Conservation (phyloP, 768 basidiomycete genomes). For the Leccinum arenicola region DNA sequence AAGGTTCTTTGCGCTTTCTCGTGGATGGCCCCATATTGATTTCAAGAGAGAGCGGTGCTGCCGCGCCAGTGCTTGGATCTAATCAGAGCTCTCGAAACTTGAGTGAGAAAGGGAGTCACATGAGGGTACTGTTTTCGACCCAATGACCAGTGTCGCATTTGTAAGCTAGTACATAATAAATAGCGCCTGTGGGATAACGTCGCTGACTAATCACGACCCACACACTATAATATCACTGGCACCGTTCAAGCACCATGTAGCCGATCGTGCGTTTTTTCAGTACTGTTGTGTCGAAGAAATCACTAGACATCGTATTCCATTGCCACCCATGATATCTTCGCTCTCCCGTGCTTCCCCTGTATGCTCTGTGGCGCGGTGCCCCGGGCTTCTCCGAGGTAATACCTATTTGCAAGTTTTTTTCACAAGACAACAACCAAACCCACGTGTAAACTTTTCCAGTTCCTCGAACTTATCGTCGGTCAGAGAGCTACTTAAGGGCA, state of each 20-base stretch:
- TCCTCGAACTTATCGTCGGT: not conserved
- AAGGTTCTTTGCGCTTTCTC: conserved; percentile 34
- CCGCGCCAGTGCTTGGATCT: not conserved
- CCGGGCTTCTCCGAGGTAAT: not conserved
- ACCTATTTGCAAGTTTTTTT: not conserved
- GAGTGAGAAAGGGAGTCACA: not conserved
- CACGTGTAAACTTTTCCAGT: not conserved
- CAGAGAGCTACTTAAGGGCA: not conserved
- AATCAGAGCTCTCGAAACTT: not conserved
- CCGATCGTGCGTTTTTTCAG: not conserved
- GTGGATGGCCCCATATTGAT: conserved; percentile 29
- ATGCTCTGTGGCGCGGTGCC: not conserved
- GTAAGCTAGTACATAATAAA: not conserved
- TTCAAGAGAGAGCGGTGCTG: not conserved
- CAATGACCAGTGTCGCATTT: not conserved
- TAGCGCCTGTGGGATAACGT: not conserved
- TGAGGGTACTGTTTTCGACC: not conserved
- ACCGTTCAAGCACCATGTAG: not conserved
- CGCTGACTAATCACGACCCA: not conserved
- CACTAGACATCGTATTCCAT: not conserved
- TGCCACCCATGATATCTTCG: not conserved
- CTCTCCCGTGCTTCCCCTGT: not conserved
- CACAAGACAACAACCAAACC: not conserved
- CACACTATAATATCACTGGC: not conserved
- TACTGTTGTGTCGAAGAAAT: not conserved